These are phyloP conservation scores for Spirogloea muscicola DNA, from an alignment of 139 green algal genomes.

Conservation along the genomic window DNA sequence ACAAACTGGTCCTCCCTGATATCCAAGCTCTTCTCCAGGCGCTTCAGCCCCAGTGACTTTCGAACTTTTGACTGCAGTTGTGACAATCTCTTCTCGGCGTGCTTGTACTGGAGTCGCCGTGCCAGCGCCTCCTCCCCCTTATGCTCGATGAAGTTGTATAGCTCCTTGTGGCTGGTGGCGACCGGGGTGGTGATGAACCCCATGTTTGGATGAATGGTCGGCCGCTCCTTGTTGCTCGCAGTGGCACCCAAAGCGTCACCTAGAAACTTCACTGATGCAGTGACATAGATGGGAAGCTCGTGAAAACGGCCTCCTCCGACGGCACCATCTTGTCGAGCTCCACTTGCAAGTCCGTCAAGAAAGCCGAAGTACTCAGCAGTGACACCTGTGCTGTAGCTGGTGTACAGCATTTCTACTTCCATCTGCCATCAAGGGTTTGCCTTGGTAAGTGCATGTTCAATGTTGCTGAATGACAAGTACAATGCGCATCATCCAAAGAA, in stretches of 20 bases:
- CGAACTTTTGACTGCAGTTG: constrained; percentile 16
- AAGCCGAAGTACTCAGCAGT: constrained; percentile 20
- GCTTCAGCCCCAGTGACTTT: constrained; percentile 14
- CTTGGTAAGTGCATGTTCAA: neutral
- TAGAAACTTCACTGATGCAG: neutral
- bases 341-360: neutral
- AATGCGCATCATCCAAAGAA: too few species aligned
- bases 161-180: constrained; percentile 5
- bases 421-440: too few species aligned
- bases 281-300: constrained; percentile 28
- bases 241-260: too few species aligned
- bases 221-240: too few species aligned
- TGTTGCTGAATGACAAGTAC: too few species aligned
- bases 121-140: constrained; percentile 19
- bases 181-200: constrained; percentile 19
- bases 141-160: constrained; percentile 13
- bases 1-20: constrained; percentile 31
- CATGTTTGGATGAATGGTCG: neutral
- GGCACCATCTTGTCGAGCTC: constrained; percentile 1
- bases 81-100: constrained; percentile 11
- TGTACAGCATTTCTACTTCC: constrained; percentile 42
- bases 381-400: constrained; percentile 2
- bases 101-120: constrained; percentile 10
- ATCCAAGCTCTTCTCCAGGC: constrained; percentile 1
- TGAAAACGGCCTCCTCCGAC: constrained; percentile 20